Evolutionary conservation across 345 rosid genomes (phyloP).

Genomic region (Gossypium ekmanianum): DNA sequence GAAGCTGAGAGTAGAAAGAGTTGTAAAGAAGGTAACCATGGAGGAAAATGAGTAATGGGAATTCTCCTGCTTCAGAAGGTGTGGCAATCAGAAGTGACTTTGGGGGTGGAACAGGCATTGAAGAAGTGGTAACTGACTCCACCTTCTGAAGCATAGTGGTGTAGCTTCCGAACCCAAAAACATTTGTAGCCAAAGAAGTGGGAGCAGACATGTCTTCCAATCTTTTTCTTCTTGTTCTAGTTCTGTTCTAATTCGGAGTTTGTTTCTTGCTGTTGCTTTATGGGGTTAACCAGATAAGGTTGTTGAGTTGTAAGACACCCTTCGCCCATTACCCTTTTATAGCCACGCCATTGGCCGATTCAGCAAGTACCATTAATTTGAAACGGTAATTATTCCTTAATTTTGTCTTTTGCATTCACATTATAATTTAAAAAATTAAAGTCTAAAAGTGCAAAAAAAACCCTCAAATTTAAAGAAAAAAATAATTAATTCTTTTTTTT

Average conservation of each 20-base stretch:
- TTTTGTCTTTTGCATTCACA: too few relatives aligned
- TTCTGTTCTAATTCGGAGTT: neutral
- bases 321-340: neutral
- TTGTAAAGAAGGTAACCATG: conserved; percentile 82
- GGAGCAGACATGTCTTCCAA: neutral
- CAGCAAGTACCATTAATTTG: too few relatives aligned
- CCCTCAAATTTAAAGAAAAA: too few relatives aligned
- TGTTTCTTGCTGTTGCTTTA: neutral
- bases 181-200: conserved; percentile 13
- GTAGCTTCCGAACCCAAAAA: conserved; percentile 45
- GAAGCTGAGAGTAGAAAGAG: conserved; percentile 81
- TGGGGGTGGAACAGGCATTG: conserved; percentile 40
- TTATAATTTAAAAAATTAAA: too few relatives aligned
- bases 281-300: neutral
- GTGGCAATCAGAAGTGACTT: conserved; percentile 64
- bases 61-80: conserved; percentile 65
- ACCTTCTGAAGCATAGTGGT: conserved; percentile 35
- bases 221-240: neutral
- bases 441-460: too few relatives aligned
- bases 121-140: conserved; percentile 21
- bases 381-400: too few relatives aligned
- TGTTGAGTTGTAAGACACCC: neutral
- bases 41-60: conserved; percentile 66
- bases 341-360: neutral
- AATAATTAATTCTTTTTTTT: fast-evolving